Evolutionary conservation across 768 basidiomycete genomes (phyloP).

Genomic region (Hortiboletus flavorubellus): DNA sequence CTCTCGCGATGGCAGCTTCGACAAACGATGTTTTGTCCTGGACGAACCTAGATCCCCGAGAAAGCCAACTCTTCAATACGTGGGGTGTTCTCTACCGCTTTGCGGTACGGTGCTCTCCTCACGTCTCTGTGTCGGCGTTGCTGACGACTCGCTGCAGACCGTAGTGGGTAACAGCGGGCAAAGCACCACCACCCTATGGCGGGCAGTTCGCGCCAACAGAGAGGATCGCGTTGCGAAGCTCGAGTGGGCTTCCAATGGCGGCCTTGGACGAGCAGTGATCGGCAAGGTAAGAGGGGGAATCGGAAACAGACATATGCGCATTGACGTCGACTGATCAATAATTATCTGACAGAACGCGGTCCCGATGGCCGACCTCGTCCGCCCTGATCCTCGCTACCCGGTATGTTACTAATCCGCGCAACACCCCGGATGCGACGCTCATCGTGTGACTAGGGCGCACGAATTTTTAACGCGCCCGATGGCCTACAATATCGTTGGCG

Average conservation of each 20-base stretch:
- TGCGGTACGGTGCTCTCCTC: slow-evolving; percentile 45
- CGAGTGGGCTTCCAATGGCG: slow-evolving; percentile 81
- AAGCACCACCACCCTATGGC: slow-evolving; percentile 75
- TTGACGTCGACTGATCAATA: slow-evolving; percentile 23
- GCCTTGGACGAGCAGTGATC: slow-evolving; percentile 80
- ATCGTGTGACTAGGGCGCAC: slow-evolving; percentile 44
- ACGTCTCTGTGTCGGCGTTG: slow-evolving; percentile 15
- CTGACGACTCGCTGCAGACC: slow-evolving; percentile 48
- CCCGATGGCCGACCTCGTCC: slow-evolving; percentile 81
- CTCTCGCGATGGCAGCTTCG: slow-evolving; percentile 46
- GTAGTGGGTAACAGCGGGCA: slow-evolving; percentile 58
- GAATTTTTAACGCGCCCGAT: slow-evolving; percentile 80
- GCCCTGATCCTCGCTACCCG: slow-evolving; percentile 57
- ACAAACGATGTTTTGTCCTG: slow-evolving; percentile 76
- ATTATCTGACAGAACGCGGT: slow-evolving; percentile 56
- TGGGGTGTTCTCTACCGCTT: slow-evolving; percentile 83
- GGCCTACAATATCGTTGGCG: slow-evolving; percentile 80
- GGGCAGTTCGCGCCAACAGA: slow-evolving; percentile 77
- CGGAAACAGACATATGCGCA: slow-evolving; percentile 7
- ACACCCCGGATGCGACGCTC: slow-evolving; percentile 10
- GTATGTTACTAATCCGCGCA: slow-evolving; percentile 39
- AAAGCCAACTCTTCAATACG: slow-evolving; percentile 78
- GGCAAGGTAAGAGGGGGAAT: slow-evolving; percentile 59
- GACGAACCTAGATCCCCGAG: slow-evolving; percentile 84
- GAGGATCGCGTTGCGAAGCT: slow-evolving; percentile 87